These are phyloP conservation scores for Penstemon barbatus DNA, from an alignment of 257 asterid species.

Conservation along the genomic window DNA sequence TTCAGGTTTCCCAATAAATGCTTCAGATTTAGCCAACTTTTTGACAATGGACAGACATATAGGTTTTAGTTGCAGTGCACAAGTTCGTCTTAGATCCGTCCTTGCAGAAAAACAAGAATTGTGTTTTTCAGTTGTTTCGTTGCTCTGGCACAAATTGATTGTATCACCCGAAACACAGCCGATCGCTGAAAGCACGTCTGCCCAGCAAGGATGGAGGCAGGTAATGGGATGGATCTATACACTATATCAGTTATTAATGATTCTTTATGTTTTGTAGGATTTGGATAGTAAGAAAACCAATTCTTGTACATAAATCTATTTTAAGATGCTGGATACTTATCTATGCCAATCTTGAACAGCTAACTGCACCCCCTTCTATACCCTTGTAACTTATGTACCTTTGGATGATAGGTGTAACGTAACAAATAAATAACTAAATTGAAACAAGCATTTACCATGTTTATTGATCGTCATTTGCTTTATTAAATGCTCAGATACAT, in stretches of 20 bases:
- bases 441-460: neutral
- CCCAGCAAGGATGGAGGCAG: constrained; percentile 99
- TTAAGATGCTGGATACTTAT: neutral
- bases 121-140: constrained; percentile 91
- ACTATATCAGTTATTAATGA: constrained; percentile 4
- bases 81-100: constrained; percentile 76
- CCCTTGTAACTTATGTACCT: neutral
- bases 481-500: neutral
- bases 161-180: constrained; percentile 93
- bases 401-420: neutral
- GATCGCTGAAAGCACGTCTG: constrained; percentile 93
- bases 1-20: constrained; percentile 68
- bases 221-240: constrained; percentile 38
- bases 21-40: constrained; percentile 93
- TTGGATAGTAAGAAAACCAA: neutral
- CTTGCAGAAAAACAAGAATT: constrained; percentile 85
- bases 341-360: neutral
- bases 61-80: constrained; percentile 80
- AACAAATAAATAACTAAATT: neutral
- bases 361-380: neutral
- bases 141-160: constrained; percentile 98
- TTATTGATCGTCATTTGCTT: constrained; percentile 6
- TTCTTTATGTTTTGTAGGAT: constrained; percentile 10
- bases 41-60: constrained; percentile 88
- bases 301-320: neutral